A percentile compares a stretch with the other conserved stretches of the same genome.
These are phyloP conservation scores for Viridothelium virens DNA, from an alignment of 495 filamentous ascomycete genomes.

Conservation along the genomic window DNA sequence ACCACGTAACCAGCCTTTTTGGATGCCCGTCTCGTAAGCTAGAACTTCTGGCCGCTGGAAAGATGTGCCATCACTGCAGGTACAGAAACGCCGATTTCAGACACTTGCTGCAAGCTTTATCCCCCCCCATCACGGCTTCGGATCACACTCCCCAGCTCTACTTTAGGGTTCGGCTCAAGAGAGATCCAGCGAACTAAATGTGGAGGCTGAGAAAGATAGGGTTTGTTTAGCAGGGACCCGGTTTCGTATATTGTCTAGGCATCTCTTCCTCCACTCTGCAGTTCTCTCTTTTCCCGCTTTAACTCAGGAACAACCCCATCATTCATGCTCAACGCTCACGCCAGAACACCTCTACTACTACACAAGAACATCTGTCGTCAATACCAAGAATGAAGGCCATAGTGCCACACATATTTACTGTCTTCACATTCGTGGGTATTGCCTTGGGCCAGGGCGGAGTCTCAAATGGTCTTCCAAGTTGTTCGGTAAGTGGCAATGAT, in stretches of 20 bases:
- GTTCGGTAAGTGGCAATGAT: neutral
- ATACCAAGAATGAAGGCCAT: neutral
- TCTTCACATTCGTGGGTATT: neutral
- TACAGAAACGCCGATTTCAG: neutral
- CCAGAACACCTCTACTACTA: neutral
- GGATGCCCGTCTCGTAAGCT: neutral
- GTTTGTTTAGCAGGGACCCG: neutral
- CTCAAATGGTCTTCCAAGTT: constrained; percentile 1
- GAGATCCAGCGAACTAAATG: neutral
- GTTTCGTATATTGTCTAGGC: constrained; percentile 6
- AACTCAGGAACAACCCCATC: neutral
- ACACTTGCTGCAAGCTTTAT: neutral
- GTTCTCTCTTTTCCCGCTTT: neutral
- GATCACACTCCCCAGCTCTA: neutral
- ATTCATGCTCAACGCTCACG: neutral
- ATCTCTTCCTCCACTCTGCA: neutral
- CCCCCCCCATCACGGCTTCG: neutral
- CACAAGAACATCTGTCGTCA: neutral
- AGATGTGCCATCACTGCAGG: neutral
- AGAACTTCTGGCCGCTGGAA: neutral
- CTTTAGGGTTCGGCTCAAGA: neutral
- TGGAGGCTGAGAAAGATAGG: neutral
- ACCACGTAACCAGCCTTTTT: neutral
- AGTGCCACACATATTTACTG: neutral
- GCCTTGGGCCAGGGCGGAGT: neutral